Base-by-base conservation (phyloP, 2,329 filamentous ascomycete genomes). In the Fusarium tricinctum region DNA sequence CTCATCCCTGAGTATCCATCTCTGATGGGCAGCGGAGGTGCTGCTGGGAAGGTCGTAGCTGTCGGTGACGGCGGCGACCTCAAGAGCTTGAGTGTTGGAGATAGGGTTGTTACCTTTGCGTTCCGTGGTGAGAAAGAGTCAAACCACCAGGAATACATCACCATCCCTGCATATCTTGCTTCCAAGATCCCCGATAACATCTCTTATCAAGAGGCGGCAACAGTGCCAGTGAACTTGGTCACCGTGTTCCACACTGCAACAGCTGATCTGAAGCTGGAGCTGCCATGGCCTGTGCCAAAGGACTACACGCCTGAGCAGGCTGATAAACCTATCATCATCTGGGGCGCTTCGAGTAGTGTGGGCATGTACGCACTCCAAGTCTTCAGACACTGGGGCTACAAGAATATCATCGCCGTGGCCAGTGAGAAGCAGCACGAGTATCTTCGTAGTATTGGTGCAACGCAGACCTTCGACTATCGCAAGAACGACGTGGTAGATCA, bases 161-260 rank as follows among this genome's bases (percentile, higher is more conserved):
- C 86, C 0, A 78, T 82, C 0, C 82, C 84, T 0, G 81, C 83
- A 26, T 85, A 81, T 76, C 75, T 86, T 15, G 79, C 84, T 13
- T 82, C 80, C 14, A 82, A 80, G 67, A 59, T 87, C 22, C 83
- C 84, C 2, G 60, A 74, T 13, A 78, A 76, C 23, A 72, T 84
- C 30, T 78, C 78, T 1, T 72, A 82, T 40, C 71, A 81, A 46
- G 79, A 83, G 62, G 86, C 85, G 3, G 84, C 83, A 8, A 87
- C 86, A 0, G 74, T 89, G 4, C 83, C 86, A 0, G 84, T 85
- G 48, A 90, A 88, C 67, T 75, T 88, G 28, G 83, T 90, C 30
- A 89, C 87, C 0, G 86, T 85, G 13, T 86, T 89, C 73, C 86
- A 90, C 71, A 78, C 85, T 7, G 73, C 86, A 4, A 78, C 75